A percentile compares a stretch with the other conserved stretches of the same genome.
These are phyloP conservation scores for Colletotrichum liaoningense DNA, from an alignment of 2,329 filamentous ascomycete species.

Conservation along the genomic window DNA sequence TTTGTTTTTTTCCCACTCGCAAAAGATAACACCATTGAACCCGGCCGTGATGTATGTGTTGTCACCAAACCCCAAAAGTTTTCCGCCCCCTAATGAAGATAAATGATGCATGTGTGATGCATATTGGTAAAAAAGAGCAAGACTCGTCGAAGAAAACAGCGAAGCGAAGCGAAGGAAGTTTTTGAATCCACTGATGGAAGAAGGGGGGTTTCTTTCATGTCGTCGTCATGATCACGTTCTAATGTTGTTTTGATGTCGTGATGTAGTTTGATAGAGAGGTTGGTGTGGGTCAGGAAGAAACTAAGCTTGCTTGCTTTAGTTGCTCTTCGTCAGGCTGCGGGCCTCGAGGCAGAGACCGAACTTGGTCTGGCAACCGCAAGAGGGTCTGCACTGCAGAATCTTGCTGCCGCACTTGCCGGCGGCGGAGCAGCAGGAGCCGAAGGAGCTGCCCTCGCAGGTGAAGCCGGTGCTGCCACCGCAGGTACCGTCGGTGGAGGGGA, in stretches of 20 bases:
- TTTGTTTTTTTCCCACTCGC: not conserved
- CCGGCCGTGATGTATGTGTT: not conserved
- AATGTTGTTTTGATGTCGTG: not conserved
- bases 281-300: not conserved
- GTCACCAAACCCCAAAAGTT: slow-evolving; percentile 6
- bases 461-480: slow-evolving; percentile 53
- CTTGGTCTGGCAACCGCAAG: slow-evolving; percentile 48
- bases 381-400: slow-evolving; percentile 46
- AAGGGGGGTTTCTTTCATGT: not conserved
- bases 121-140: not conserved
- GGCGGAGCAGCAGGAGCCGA: slow-evolving; percentile 57
- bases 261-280: not conserved
- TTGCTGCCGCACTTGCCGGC: slow-evolving; percentile 52
- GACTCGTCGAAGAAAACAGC: not conserved
- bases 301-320: not conserved
- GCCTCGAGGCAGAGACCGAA: slow-evolving; percentile 47
- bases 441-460: slow-evolving; percentile 54
- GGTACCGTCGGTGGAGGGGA: slow-evolving; percentile 51
- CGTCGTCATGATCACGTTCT: slow-evolving; percentile 10
- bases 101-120: not conserved
- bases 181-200: not conserved
- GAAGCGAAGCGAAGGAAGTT: slow-evolving; percentile 5
- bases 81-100: not conserved
- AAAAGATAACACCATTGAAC: not conserved
- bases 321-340: slow-evolving; percentile 6